Conservation (phyloP, 495 filamentous ascomycete genomes). For the Antarctomyces pellizariae region DNA sequence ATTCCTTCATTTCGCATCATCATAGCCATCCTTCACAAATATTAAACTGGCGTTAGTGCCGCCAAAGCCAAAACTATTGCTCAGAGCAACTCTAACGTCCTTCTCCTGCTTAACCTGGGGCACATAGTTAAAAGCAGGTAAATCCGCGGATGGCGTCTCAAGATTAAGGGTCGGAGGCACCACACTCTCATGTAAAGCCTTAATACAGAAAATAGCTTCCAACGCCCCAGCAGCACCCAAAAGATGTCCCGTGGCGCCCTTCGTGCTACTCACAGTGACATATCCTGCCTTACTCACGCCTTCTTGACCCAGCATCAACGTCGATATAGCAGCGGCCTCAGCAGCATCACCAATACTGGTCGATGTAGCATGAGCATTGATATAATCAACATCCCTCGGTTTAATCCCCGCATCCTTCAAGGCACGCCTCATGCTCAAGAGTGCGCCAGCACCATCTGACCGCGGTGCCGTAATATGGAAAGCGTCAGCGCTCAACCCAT, state of each 20-base stretch:
- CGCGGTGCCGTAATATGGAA: constrained; percentile 81
- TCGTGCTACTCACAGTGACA: constrained; percentile 76
- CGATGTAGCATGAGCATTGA: constrained; percentile 89
- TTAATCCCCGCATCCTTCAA: constrained; percentile 45
- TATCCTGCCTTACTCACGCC: constrained; percentile 36
- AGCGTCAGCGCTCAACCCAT: constrained; percentile 72
- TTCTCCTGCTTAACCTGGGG: constrained; percentile 44
- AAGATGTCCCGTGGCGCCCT: constrained; percentile 81
- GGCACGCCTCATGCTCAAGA: constrained; percentile 64
- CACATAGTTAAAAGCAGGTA: constrained; percentile 76
- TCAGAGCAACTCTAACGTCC: constrained; percentile 49
- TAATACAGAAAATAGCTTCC: constrained; percentile 63
- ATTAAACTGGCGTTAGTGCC: constrained; percentile 86
- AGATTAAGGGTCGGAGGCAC: constrained; percentile 83
- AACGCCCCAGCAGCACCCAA: constrained; percentile 78
- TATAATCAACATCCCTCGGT: constrained; percentile 59
- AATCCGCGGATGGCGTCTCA: constrained; percentile 40
- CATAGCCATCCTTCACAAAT: constrained; percentile 32
- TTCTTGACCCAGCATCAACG: constrained; percentile 48
- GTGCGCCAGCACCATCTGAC: constrained; percentile 57
- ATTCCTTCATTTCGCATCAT: no score
- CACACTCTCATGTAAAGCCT: constrained; percentile 39
- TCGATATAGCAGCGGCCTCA: constrained; percentile 65
- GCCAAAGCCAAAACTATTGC: constrained; percentile 96
- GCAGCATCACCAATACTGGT: constrained; percentile 70